phyloP scores from a whole-genome alignment of 495 filamentous ascomycete genomes.

The Clohesyomyces aquaticus region DNA sequence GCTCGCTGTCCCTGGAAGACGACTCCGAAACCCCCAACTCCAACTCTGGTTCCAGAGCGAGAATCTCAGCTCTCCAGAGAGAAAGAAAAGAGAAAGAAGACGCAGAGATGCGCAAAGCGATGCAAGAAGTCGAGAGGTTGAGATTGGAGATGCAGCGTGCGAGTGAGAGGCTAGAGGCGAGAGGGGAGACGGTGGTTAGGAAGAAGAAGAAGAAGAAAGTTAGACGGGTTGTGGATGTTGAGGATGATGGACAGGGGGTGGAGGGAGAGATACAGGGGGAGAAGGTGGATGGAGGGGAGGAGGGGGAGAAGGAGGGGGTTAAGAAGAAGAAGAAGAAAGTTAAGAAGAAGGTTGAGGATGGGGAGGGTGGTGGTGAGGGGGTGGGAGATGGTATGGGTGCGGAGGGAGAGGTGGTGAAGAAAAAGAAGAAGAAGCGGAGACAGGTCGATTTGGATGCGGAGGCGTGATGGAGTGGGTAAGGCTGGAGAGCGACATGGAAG shows the following conservation, averaged over 20 bases:
- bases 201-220: constrained; percentile 58
- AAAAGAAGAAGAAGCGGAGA: constrained; percentile 54
- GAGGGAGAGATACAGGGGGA: constrained; percentile 34
- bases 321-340: constrained; percentile 59
- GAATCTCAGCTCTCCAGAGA: constrained; percentile 46
- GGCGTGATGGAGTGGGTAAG: too few species aligned
- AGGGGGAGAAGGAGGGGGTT: constrained; percentile 40
- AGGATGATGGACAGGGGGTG: background rate
- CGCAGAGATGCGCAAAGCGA: constrained; percentile 78
- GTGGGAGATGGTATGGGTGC: constrained; percentile 22
- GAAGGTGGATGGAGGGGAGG: constrained; percentile 46
- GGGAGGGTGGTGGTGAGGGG: constrained; percentile 45
- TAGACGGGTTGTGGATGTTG: constrained; percentile 24
- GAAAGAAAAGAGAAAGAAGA: constrained; percentile 68
- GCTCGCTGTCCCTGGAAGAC: constrained; percentile 61
- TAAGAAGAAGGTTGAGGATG: constrained; percentile 33
- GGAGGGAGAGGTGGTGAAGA: constrained; percentile 52
- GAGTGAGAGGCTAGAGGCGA: constrained; percentile 75
- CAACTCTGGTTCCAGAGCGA: too few species aligned
- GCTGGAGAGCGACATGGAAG: too few species aligned
- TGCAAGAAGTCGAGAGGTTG: constrained; percentile 82
- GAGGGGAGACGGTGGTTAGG: constrained; percentile 58
- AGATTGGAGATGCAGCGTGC: constrained; percentile 89
- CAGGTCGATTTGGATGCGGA: constrained; percentile 31
- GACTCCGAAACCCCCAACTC: too few species aligned